These are phyloP conservation scores for Xylaria telfairii DNA, from an alignment of 495 filamentous ascomycete species.

Conservation along the genomic window DNA sequence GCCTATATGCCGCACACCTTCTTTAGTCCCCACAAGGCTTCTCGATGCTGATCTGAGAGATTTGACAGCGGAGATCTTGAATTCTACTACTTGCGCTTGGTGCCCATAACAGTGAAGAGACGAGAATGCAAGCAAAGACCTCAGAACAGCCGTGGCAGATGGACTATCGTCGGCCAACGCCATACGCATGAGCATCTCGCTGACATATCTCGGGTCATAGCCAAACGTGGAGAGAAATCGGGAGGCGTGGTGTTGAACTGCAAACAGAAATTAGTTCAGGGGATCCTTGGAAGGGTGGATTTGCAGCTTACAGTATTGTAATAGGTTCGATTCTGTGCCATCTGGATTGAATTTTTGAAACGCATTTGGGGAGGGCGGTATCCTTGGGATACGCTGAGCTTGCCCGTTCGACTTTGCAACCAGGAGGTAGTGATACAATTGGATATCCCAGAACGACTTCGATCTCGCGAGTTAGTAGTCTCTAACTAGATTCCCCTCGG, in stretches of 20 bases:
- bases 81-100: conserved; percentile 36
- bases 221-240: conserved; percentile 38
- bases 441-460: background rate
- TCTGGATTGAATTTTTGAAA: background rate
- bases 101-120: conserved; percentile 38
- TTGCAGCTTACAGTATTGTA: conserved; percentile 14
- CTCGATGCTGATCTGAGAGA: conserved; percentile 32
- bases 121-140: conserved; percentile 41
- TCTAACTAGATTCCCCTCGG: background rate
- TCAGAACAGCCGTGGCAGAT: conserved; percentile 32
- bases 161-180: conserved; percentile 30
- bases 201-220: conserved; percentile 29
- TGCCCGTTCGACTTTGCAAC: background rate
- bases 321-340: background rate
- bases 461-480: background rate
- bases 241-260: conserved; percentile 17
- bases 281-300: background rate
- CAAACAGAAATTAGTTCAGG: background rate
- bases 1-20: conserved; percentile 44
- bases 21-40: conserved; percentile 21
- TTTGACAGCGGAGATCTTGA: conserved; percentile 33
- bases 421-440: background rate
- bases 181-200: conserved; percentile 36
- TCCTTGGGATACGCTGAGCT: background rate
- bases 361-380: background rate